Percentiles rank a stretch among this genome's conserved stretches.
Evolutionary conservation across 2,329 filamentous ascomycete species (phyloP).

Genomic region (Zarea fungicola): DNA sequence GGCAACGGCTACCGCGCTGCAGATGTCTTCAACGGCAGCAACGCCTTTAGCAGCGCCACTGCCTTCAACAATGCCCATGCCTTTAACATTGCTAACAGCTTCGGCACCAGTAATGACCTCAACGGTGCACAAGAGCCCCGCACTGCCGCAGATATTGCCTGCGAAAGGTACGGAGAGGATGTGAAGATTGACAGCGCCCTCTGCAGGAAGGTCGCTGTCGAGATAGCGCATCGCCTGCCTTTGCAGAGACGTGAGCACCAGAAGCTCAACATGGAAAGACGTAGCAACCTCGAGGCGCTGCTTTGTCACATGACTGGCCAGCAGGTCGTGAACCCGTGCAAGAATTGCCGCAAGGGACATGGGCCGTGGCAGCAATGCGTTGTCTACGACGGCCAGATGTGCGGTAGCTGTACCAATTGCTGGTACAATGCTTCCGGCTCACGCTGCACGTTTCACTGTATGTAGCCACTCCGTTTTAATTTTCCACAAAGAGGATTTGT

Average conservation of each 20-base stretch:
- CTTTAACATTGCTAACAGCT: not conserved
- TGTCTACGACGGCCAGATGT: conserved; percentile 56
- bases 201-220: conserved; percentile 47
- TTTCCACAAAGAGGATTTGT: not conserved
- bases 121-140: conserved; percentile 12
- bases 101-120: not conserved
- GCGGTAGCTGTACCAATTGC: conserved; percentile 57
- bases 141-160: conserved; percentile 44
- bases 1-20: no score
- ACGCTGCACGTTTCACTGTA: conserved; percentile 56
- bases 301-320: conserved; percentile 53
- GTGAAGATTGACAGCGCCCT: conserved; percentile 49
- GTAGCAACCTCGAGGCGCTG: conserved; percentile 56
- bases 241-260: conserved; percentile 50
- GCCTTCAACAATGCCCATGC: not conserved
- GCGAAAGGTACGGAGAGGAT: conserved; percentile 40
- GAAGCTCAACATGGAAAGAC: conserved; percentile 48
- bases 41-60: not conserved
- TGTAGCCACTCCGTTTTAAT: no score
- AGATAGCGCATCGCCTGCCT: conserved; percentile 44
- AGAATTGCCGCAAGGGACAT: conserved; percentile 56
- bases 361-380: conserved; percentile 55
- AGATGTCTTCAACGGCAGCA: no score
- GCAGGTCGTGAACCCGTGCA: conserved; percentile 44
- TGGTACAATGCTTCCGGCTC: conserved; percentile 59